Evolutionary conservation across 2,329 filamentous ascomycete species (phyloP).

Genomic region (Trichophyton schoenleinii): DNA sequence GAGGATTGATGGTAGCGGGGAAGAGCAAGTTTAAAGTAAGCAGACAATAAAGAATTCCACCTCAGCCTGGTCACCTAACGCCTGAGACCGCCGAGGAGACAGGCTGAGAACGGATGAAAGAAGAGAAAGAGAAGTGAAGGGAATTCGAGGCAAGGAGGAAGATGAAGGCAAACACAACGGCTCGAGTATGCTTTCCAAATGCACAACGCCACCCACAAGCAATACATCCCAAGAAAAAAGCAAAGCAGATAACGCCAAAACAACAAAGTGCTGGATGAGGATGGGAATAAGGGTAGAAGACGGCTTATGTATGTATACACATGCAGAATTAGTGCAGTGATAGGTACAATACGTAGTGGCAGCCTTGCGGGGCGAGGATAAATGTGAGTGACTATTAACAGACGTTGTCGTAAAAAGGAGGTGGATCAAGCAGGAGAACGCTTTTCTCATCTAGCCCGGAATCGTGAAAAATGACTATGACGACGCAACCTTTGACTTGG

Average conservation of each 20-base stretch:
- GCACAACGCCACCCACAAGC: conserved; percentile 5
- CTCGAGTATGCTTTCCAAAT: conserved; percentile 5
- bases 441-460: background rate
- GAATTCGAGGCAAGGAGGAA: background rate
- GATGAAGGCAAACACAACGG: background rate
- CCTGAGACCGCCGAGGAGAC: background rate
- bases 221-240: conserved; percentile 4
- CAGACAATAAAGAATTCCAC: background rate
- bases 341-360: background rate
- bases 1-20: background rate
- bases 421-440: background rate
- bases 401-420: background rate
- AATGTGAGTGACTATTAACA: conserved; percentile 1
- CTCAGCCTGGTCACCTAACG: background rate
- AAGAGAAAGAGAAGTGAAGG: background rate
- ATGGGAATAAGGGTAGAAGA: background rate
- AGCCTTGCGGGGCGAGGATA: background rate
- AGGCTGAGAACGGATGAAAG: background rate
- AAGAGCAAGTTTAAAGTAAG: background rate
- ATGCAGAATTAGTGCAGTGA: conserved; percentile 1
- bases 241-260: conserved; percentile 7
- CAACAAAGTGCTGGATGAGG: background rate
- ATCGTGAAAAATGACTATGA: background rate
- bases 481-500: background rate
- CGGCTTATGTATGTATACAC: conserved; percentile 1